Percentiles rank a stretch among this genome's conserved stretches.
Conservation (phyloP, 176 grass and related monocot species). For the Carex cristatella region DNA sequence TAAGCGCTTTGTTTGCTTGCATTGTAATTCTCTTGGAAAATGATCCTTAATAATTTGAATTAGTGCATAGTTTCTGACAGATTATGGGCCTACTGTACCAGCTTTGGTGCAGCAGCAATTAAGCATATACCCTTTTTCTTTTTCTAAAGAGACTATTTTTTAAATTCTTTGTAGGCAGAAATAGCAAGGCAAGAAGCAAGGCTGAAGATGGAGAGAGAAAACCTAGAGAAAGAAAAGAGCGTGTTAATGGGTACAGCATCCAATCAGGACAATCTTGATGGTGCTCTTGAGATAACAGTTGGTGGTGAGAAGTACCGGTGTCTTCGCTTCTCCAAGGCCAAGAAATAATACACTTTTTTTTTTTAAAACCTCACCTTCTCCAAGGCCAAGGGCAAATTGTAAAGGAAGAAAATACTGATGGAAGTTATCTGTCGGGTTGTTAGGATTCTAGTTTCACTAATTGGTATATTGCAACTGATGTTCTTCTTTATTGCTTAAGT, state of each 20-base stretch:
- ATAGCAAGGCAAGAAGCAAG: slow-evolving; percentile 76
- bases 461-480: neutral
- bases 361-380: slow-evolving; percentile 33
- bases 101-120: neutral
- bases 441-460: slow-evolving; percentile 5
- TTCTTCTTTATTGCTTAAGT: neutral
- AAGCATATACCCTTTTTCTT: neutral
- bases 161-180: slow-evolving; percentile 42
- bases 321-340: slow-evolving; percentile 89
- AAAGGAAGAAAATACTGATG: slow-evolving; percentile 1
- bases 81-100: neutral
- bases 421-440: neutral
- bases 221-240: slow-evolving; percentile 93
- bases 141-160: neutral
- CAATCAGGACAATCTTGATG: slow-evolving; percentile 82
- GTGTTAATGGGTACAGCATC: slow-evolving; percentile 85
- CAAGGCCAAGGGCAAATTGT: slow-evolving; percentile 50
- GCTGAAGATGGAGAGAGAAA: slow-evolving; percentile 80
- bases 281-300: slow-evolving; percentile 95
- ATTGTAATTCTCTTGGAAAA: neutral
- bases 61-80: neutral
- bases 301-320: slow-evolving; percentile 93
- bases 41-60: neutral
- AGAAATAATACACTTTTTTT: slow-evolving; percentile 41
- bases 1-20: neutral